Conservation (phyloP, 495 filamentous ascomycete genomes). For the Talaromyces thailandensis region DNA sequence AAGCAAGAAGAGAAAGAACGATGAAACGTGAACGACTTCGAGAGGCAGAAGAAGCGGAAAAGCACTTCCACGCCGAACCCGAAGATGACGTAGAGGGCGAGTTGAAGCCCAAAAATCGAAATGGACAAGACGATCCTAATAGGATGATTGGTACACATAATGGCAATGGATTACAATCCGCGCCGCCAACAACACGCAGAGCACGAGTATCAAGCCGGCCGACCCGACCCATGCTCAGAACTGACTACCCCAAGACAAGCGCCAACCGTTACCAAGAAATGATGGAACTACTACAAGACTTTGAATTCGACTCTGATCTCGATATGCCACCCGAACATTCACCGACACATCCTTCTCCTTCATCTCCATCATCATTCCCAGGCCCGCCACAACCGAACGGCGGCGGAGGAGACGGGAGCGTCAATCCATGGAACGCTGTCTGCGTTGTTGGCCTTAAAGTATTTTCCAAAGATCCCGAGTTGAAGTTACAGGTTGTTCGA, state of each 20-base stretch:
- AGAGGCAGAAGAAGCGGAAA: slow-evolving; percentile 16
- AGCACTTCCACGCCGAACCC: slow-evolving; percentile 10
- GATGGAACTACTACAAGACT: slow-evolving; percentile 28
- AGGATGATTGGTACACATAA: slow-evolving; percentile 1
- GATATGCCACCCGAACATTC: slow-evolving; percentile 33
- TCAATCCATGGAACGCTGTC: slow-evolving; percentile 78
- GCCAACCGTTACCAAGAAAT: slow-evolving; percentile 13
- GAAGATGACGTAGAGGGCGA: slow-evolving; percentile 2
- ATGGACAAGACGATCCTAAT: neutral
- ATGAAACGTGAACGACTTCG: slow-evolving; percentile 25
- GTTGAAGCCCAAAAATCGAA: neutral
- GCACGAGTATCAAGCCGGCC: slow-evolving; percentile 5
- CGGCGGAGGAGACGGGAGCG: slow-evolving; percentile 6
- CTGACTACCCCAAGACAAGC: slow-evolving; percentile 12
- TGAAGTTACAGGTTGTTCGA: slow-evolving; percentile 44
- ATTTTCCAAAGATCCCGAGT: slow-evolving; percentile 51
- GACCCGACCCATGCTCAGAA: slow-evolving; percentile 20
- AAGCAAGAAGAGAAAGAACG: slow-evolving; percentile 30
- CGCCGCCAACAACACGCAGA: slow-evolving; percentile 4
- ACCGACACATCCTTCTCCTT: neutral
- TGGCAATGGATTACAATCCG: slow-evolving; percentile 6
- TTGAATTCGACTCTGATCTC: slow-evolving; percentile 39
- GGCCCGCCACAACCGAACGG: neutral
- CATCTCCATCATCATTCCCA: neutral
- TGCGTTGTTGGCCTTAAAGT: slow-evolving; percentile 71